Evolutionary conservation across 441 rosid genomes (phyloP).

Genomic region (Gossypium davidsonii): DNA sequence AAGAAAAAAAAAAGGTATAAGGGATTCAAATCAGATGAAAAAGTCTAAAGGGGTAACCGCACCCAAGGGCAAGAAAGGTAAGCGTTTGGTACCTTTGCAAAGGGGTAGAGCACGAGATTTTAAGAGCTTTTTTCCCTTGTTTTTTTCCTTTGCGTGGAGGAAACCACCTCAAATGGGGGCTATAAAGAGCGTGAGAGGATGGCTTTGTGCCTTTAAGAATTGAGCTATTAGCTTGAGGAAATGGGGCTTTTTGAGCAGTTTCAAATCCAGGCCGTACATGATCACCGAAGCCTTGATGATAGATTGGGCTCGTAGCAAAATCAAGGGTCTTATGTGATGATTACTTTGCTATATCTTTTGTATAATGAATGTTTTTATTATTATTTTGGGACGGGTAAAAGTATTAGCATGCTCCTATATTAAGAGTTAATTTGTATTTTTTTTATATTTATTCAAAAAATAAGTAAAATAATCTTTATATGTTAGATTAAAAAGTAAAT

Average conservation of each 20-base stretch:
- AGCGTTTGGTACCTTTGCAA: neutral
- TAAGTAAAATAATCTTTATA: too few relatives aligned
- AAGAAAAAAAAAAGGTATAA: neutral
- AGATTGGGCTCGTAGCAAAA: too few relatives aligned
- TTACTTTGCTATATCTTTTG: too few relatives aligned
- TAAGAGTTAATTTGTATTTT: too few relatives aligned
- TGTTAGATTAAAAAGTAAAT: too few relatives aligned
- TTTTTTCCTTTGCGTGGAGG: neutral
- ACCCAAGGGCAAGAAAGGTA: neutral
- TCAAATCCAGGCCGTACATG: too few relatives aligned
- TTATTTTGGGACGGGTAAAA: too few relatives aligned
- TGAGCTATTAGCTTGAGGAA: neutral
- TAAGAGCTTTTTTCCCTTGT: neutral
- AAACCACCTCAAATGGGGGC: neutral
- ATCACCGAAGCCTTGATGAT: too few relatives aligned
- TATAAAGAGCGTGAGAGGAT: conserved; percentile 6
- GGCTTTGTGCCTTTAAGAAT: neutral
- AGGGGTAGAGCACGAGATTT: neutral
- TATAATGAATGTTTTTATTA: too few relatives aligned
- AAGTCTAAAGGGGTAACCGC: neutral
- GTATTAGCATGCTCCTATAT: too few relatives aligned
- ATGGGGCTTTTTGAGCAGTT: neutral
- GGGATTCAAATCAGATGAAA: conserved; percentile 2
- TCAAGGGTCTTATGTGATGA: too few relatives aligned
- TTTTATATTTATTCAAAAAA: too few relatives aligned